phyloP scores from a whole-genome alignment of 495 filamentous ascomycete genomes.

The Penicillium lagena region DNA sequence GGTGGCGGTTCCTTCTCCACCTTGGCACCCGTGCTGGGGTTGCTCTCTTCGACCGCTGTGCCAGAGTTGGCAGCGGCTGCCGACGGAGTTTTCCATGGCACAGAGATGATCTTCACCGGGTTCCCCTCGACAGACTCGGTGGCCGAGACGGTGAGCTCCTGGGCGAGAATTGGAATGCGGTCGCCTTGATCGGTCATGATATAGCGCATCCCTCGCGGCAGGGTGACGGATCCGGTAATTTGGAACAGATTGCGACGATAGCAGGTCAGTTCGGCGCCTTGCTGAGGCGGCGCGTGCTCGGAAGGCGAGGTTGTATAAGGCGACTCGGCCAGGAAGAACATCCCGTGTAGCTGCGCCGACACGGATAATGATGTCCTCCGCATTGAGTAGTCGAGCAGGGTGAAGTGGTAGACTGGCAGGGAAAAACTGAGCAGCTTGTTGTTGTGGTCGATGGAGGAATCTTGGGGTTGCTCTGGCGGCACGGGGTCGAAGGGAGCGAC shows the following conservation, averaged over 20 bases:
- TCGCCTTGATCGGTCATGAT: slow-evolving; percentile 75
- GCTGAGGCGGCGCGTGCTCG: slow-evolving; percentile 54
- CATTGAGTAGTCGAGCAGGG: slow-evolving; percentile 62
- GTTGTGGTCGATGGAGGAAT: slow-evolving; percentile 56
- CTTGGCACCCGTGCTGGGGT: slow-evolving; percentile 48
- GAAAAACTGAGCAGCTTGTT: slow-evolving; percentile 80
- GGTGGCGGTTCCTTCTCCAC: slow-evolving; percentile 59
- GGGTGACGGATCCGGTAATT: slow-evolving; percentile 73
- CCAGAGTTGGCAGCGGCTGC: slow-evolving; percentile 52
- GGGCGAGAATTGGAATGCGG: slow-evolving; percentile 63
- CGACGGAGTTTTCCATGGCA: slow-evolving; percentile 80
- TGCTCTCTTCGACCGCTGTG: slow-evolving; percentile 39
- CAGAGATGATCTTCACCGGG: slow-evolving; percentile 81
- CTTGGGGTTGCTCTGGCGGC: slow-evolving; percentile 31
- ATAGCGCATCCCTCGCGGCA: slow-evolving; percentile 65
- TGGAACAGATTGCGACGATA: slow-evolving; percentile 89
- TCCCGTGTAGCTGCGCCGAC: slow-evolving; percentile 82
- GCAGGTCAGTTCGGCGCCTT: slow-evolving; percentile 74
- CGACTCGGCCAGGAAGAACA: slow-evolving; percentile 91
- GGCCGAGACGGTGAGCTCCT: slow-evolving; percentile 75
- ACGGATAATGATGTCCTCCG: slow-evolving; percentile 55
- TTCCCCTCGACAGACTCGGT: slow-evolving; percentile 90
- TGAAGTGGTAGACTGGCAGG: slow-evolving; percentile 59
- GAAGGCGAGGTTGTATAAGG: slow-evolving; percentile 62
- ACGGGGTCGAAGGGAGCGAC: slow-evolving; percentile 46